phyloP scores from a whole-genome alignment of 2,329 filamentous ascomycete genomes.

The Lecanicillium sp. region DNA sequence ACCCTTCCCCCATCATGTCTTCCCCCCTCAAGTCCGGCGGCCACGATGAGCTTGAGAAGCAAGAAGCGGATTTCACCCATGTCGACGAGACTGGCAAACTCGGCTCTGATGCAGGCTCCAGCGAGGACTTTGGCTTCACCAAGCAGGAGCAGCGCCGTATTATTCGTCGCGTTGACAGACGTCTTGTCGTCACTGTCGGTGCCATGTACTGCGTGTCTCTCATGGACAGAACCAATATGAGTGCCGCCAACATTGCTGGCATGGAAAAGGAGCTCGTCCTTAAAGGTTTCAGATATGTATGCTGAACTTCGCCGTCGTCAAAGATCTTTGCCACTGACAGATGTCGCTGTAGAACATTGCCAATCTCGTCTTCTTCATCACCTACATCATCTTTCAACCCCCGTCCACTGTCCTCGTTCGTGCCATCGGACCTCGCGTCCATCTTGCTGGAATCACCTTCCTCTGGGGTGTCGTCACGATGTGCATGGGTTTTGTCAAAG shows the following conservation, averaged over 20 bases:
- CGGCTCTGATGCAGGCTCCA: too few relatives aligned
- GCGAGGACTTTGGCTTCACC: conserved; percentile 35
- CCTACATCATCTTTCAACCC: conserved; percentile 65
- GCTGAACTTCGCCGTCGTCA: conserved; percentile 7
- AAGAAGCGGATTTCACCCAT: too few relatives aligned
- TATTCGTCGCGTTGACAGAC: conserved; percentile 60
- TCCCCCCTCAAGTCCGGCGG: too few relatives aligned
- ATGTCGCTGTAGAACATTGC: conserved; percentile 45
- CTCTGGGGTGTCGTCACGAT: conserved; percentile 57
- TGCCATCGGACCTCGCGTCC: conserved; percentile 54
- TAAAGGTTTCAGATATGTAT: conserved; percentile 36
- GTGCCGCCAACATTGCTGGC: conserved; percentile 64
- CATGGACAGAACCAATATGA: conserved; percentile 74
- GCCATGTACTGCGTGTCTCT: conserved; percentile 66
- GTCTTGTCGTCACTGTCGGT: conserved; percentile 54
- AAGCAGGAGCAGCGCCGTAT: conserved; percentile 58
- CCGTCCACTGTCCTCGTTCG: conserved; percentile 63
- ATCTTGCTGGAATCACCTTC: conserved; percentile 46
- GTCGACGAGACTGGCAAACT: too few relatives aligned
- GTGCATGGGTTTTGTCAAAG: conserved; percentile 54
- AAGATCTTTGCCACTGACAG: not conserved
- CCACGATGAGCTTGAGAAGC: too few relatives aligned
- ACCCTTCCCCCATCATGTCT: too few relatives aligned
- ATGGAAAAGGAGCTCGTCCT: conserved; percentile 42
- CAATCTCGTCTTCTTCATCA: conserved; percentile 66